These are phyloP conservation scores for Phytopythium sindhum DNA, from an alignment of 352 stramenopile genomes.

Conservation along the genomic window DNA sequence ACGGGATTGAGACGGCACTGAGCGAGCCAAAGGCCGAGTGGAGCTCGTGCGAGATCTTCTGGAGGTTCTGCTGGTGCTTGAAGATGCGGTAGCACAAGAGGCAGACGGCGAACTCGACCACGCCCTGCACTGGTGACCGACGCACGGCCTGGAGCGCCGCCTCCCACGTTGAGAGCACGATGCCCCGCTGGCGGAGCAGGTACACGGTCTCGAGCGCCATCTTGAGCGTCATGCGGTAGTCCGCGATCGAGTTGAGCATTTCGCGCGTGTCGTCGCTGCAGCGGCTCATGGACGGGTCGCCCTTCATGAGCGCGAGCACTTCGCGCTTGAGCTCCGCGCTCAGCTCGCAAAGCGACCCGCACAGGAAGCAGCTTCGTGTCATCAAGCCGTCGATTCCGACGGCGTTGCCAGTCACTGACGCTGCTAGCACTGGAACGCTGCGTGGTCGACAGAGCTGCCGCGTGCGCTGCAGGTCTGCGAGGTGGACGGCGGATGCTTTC, in stretches of 20 bases:
- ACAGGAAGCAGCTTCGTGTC: slow-evolving; percentile 47
- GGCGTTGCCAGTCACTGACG: slow-evolving; percentile 7
- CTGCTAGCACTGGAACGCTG: slow-evolving; percentile 9
- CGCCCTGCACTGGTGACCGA: slow-evolving; percentile 27
- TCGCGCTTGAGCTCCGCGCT: slow-evolving; percentile 34
- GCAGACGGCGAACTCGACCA: slow-evolving; percentile 61
- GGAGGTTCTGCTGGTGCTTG: slow-evolving; percentile 60
- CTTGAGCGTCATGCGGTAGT: slow-evolving; percentile 77
- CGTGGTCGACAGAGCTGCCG: slow-evolving; percentile 26
- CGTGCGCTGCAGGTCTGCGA: slow-evolving; percentile 39
- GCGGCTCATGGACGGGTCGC: slow-evolving; percentile 10
- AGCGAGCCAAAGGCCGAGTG: slow-evolving; percentile 12
- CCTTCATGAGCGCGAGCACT: slow-evolving; percentile 26
- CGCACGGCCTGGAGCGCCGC: slow-evolving; percentile 34
- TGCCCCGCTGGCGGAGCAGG: slow-evolving; percentile 56
- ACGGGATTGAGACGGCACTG: background rate
- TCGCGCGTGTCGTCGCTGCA: slow-evolving; percentile 18
- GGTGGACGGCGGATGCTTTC: slow-evolving; percentile 40
- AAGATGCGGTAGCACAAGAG: slow-evolving; percentile 76
- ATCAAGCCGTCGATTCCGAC: slow-evolving; percentile 13
- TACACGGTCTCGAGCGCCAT: slow-evolving; percentile 75
- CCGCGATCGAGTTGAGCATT: slow-evolving; percentile 29
- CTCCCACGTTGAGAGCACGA: slow-evolving; percentile 57
- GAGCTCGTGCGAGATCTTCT: slow-evolving; percentile 42
- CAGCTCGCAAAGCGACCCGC: slow-evolving; percentile 51